Conservation (phyloP, 2,329 filamentous ascomycete species). For the Elsinoe perseae region DNA sequence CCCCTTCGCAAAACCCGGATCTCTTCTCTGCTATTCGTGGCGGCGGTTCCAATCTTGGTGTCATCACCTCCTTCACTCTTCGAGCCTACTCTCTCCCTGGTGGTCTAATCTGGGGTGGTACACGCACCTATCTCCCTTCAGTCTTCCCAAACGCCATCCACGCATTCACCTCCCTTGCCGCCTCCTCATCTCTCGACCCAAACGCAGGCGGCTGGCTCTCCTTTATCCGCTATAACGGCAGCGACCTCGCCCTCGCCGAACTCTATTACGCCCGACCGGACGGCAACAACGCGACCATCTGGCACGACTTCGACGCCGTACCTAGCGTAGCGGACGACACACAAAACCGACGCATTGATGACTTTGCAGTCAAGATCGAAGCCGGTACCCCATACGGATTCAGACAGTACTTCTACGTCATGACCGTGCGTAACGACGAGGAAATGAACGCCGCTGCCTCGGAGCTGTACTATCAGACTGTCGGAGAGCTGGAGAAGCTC, state of each 20-base stretch:
- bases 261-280: neutral
- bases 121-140: neutral
- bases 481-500: slow-evolving; percentile 22
- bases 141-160: neutral
- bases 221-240: slow-evolving; percentile 4
- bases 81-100: slow-evolving; percentile 21
- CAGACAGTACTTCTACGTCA: slow-evolving; percentile 30
- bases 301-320: neutral
- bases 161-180: neutral
- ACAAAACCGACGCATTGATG: neutral
- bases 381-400: neutral
- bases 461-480: slow-evolving; percentile 24
- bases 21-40: slow-evolving; percentile 58
- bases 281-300: slow-evolving; percentile 9
- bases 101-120: slow-evolving; percentile 1
- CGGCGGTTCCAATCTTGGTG: slow-evolving; percentile 42
- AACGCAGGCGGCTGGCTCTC: neutral
- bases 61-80: slow-evolving; percentile 25
- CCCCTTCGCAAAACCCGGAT: slow-evolving; percentile 43
- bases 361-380: neutral
- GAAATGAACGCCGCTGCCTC: slow-evolving; percentile 25
- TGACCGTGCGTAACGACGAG: slow-evolving; percentile 27
- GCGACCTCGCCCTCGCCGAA: neutral
- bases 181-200: neutral
- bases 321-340: neutral